Evolutionary conservation across 2,329 filamentous ascomycete genomes (phyloP), one percentile per base, ranked within the genome.

Genomic region (Fusarium mangiferae): DNA sequence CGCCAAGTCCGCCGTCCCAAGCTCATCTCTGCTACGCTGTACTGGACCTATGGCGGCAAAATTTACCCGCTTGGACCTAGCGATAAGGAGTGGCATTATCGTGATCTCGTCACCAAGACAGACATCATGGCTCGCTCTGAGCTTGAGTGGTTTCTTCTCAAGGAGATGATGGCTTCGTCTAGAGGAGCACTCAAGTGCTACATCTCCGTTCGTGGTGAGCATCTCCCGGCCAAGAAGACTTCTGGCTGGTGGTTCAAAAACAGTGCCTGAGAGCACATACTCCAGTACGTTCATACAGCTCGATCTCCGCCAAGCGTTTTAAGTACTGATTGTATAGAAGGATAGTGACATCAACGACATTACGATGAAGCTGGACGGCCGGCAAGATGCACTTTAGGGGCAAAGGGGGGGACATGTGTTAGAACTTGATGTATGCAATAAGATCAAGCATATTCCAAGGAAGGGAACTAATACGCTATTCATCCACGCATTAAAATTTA

Each of bases 131-230:
- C 41, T 30, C 75, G 73, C n/a, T 70, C 75, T 39, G 77, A 79
- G 62, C 45, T 71, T 17, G 77, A 79, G 54, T 79, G 77, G 77
- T 72, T 72, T 36, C 61, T 79, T 17, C 69, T 79, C 52, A 78
- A 77, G 63, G 77, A 79, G 68, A 78, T 79, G 70, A 77, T 79
- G 73, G 59, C 70, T 35, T 62, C 75, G 1, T 78, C 75, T 11
- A 59, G 59, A 35, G 77, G 77, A 6, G 70, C 75, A 3, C 66
- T 78, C 62, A 78, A 76, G 59, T 78, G 75, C 38, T 79, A 74
- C 52, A 52, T 79, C 24, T 71, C 70, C n/a, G 77, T 79, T 30
- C 70, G 71, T 15, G 73, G 77, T 6, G 75, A 78, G 41, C 38
- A 36, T 11, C 38, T 56, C 9, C 35, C 49, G 8, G 33, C 33